Evolutionary conservation across 441 rosid species (phyloP).

Genomic region (Pelargonium fulgidum): DNA sequence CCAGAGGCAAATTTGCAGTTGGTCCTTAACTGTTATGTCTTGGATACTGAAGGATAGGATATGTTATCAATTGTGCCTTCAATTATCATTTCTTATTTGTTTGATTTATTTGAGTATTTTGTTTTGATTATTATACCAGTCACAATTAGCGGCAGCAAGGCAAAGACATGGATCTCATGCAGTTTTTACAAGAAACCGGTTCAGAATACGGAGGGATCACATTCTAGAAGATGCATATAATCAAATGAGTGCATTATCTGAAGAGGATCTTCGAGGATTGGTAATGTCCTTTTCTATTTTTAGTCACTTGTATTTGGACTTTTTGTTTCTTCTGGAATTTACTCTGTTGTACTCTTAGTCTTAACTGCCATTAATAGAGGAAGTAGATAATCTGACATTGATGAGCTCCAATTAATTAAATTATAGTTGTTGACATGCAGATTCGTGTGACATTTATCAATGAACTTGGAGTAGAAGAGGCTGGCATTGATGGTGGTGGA

Average conservation of each 20-base stretch:
- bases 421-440: constrained; percentile 40
- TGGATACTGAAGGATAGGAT: constrained; percentile 2
- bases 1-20: not conserved
- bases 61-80: constrained; percentile 11
- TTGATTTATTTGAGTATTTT: constrained; percentile 10
- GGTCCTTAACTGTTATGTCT: constrained; percentile 10
- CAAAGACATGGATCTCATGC: constrained; percentile 66
- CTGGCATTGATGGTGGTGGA: constrained; percentile 99
- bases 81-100: not conserved
- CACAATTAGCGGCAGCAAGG: constrained; percentile 69
- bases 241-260: constrained; percentile 93
- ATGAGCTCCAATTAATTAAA: constrained; percentile 10
- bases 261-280: constrained; percentile 91
- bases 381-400: constrained; percentile 15
- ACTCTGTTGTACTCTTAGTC: constrained; percentile 20
- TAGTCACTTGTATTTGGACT: constrained; percentile 3
- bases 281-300: constrained; percentile 40
- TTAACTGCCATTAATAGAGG: constrained; percentile 3
- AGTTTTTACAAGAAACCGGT: constrained; percentile 75
- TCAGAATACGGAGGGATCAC: constrained; percentile 89
- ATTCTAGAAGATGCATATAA: constrained; percentile 94
- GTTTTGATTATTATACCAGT: constrained; percentile 38
- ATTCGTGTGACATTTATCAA: constrained; percentile 94
- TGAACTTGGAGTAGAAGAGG: constrained; percentile 99
- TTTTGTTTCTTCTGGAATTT: constrained; percentile 7